Base-by-base conservation (phyloP, 768 basidiomycete species). In the Lactarius deliciosus region DNA sequence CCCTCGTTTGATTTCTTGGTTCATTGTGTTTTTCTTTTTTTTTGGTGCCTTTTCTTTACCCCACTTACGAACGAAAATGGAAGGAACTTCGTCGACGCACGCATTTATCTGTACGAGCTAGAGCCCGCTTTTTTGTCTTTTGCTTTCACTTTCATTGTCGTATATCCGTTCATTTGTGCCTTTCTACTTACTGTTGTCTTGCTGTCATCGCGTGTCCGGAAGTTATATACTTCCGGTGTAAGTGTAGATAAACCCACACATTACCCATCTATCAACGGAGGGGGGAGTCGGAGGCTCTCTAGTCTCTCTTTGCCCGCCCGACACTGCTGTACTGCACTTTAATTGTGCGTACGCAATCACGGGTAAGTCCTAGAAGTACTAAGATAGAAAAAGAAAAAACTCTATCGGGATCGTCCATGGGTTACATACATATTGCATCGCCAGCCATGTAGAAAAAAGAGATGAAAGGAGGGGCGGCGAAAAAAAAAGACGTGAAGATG, bases 341-440 rank as follows among this genome's bases (percentile, higher is more conserved):
- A 5, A 30, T 30, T 50, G 50, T 22, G n/a, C 22, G 5, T 50
- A n/a, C 11, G n/a, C 47, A 9, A 47, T 47, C 20, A 50, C 1
- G 43, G 3, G 9, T 20, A n/a, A 20, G 5, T 45, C 43, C 8
- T 45, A 45, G 11, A 28, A 53, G 6, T 25, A 13, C 50, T 25
- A 3, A 50, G n/a, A n/a, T 22, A 47, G 2, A 53, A 53, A 50
- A 50, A 25, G 13, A 40, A 40, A 40, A 53, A 22, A 9, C 28
- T 65, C 64, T 65, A 65, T 65, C 64, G 50, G 47, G 36, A 18
- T 60, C 9, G 59, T 65, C 64, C 64, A 56, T 65, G 64, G 22
- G 41, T 55, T 65, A 65, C 64, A 65, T 65, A 65, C 64, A 65
- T 56, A 61, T 45, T 65, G 64, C 64, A 60, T 60, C 60, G 54